Evolutionary conservation across 345 rosid genomes (phyloP).

Genomic region (Moricandia moricandioides): DNA sequence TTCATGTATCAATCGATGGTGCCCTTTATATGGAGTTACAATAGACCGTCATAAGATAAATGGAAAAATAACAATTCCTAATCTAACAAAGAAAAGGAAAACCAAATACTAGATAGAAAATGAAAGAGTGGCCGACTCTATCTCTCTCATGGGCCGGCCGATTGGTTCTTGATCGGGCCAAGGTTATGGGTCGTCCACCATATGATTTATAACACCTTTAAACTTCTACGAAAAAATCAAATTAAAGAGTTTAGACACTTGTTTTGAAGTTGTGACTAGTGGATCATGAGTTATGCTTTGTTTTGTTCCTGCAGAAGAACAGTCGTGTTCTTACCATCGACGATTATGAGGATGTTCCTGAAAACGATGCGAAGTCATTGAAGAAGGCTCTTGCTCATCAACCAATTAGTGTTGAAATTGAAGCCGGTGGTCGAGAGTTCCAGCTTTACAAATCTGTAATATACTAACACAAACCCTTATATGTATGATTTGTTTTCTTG

Average conservation of each 20-base stretch:
- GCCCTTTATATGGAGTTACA: too few relatives aligned
- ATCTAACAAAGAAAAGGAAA: too few relatives aligned
- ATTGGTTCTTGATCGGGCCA: too few relatives aligned
- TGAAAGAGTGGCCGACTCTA: too few relatives aligned
- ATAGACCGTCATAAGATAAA: too few relatives aligned
- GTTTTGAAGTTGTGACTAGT: background rate
- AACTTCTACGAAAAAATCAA: background rate
- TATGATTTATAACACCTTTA: background rate
- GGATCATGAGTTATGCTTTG: background rate
- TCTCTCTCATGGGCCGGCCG: too few relatives aligned
- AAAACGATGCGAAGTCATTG: conserved; percentile 51
- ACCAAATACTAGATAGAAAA: too few relatives aligned
- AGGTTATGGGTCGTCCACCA: too few relatives aligned
- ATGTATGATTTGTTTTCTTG: background rate
- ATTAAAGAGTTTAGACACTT: background rate
- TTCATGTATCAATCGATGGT: too few relatives aligned
- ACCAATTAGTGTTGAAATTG: conserved; percentile 54
- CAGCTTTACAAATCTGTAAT: conserved; percentile 24
- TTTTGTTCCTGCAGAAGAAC: conserved; percentile 18
- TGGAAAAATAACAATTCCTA: too few relatives aligned
- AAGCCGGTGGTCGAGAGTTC: conserved; percentile 39
- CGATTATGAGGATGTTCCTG: conserved; percentile 69
- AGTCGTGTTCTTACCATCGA: conserved; percentile 57
- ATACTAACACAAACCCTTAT: background rate
- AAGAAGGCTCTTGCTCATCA: conserved; percentile 67